Base-by-base conservation (phyloP, 192 early-diverging fungal species). In the Funneliformis mosseae region DNA sequence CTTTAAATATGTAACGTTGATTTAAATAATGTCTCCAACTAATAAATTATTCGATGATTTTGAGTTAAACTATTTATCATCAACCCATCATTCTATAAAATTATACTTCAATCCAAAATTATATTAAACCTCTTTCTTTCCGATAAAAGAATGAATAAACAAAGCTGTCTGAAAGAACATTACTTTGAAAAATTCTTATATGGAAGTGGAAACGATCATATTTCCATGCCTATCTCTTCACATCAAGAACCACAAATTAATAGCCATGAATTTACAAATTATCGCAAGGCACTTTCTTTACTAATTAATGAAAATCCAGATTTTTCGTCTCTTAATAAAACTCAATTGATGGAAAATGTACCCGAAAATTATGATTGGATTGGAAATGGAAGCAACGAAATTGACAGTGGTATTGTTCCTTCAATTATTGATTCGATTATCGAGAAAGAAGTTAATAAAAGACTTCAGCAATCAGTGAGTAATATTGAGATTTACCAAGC, bases 391-490 rank as follows among this genome's bases (percentile, higher is more conserved):
- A 50, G n/a, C 28, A 45, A 74, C 45, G 46, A 74, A 27, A 50
- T n/a, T 38, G 64, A 33, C 4, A 7, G n/a, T 67, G 33, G 33
- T 33, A 67, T 28, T 12, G 9, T 0, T 18, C 21, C 50, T 21
- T 21, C 33, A 67, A 67, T 33, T 48, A 23, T 74, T 8, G 28
- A 38, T 50, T 12, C 33, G 5, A 23, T 74, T 43, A 74, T 74
- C 48, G 46, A 74, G 12, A 41, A 50, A 42, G 71, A 74, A 74
- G 71, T 74, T 16, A 50, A 74, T 23, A 74, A 50, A 50, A 43
- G 25, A 39, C 46, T 74, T 12, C 33, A 33, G 3, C 16, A 74
- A 43, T 42, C 23, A 2, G 25, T 27, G 41, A 16, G n/a, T 23
- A 48, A 74, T 50, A n/a, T 43, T 74, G 28, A 25, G 48, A 50